Evolutionary conservation across 106 monocot species (phyloP).

Genomic region (Platanthera zijinensis): DNA sequence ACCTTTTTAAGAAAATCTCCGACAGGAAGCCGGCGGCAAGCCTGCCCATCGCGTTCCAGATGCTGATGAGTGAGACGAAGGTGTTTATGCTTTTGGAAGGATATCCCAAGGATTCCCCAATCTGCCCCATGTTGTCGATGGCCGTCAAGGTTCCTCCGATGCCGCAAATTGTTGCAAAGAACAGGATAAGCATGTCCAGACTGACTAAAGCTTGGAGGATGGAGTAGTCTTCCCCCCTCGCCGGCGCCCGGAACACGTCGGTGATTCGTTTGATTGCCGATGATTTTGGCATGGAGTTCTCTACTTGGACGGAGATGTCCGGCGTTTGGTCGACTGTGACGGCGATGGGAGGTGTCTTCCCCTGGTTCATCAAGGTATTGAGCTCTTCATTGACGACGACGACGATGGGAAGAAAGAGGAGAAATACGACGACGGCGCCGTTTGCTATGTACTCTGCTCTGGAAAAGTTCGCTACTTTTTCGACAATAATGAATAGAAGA

Average conservation of each 20-base stretch:
- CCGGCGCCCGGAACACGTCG: slow-evolving; percentile 17
- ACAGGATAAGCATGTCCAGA: slow-evolving; percentile 69
- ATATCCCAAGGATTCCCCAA: slow-evolving; percentile 75
- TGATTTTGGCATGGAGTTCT: too few species aligned
- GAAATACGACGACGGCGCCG: slow-evolving; percentile 11
- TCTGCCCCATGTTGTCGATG: slow-evolving; percentile 93
- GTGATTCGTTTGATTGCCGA: not conserved
- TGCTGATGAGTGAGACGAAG: slow-evolving; percentile 81
- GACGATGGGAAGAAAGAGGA: slow-evolving; percentile 14
- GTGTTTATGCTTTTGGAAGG: slow-evolving; percentile 34
- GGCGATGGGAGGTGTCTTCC: not conserved
- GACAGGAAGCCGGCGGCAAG: slow-evolving; percentile 61
- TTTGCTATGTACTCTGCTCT: slow-evolving; percentile 4
- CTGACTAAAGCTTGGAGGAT: slow-evolving; percentile 49
- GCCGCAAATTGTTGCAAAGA: slow-evolving; percentile 57
- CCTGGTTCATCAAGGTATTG: not conserved
- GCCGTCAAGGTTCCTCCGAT: slow-evolving; percentile 80
- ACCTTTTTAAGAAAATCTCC: slow-evolving; percentile 43
- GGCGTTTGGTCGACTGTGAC: not conserved
- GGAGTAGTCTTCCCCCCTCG: slow-evolving; percentile 49
- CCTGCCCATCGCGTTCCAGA: slow-evolving; percentile 67
- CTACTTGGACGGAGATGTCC: not conserved
- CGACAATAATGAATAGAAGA: slow-evolving; percentile 19
- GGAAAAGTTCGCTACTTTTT: slow-evolving; percentile 9
- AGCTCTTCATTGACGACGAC: slow-evolving; percentile 18